Evolutionary conservation across 805 yeast genomes (phyloP).

Genomic region (Suhomyces sp.): DNA sequence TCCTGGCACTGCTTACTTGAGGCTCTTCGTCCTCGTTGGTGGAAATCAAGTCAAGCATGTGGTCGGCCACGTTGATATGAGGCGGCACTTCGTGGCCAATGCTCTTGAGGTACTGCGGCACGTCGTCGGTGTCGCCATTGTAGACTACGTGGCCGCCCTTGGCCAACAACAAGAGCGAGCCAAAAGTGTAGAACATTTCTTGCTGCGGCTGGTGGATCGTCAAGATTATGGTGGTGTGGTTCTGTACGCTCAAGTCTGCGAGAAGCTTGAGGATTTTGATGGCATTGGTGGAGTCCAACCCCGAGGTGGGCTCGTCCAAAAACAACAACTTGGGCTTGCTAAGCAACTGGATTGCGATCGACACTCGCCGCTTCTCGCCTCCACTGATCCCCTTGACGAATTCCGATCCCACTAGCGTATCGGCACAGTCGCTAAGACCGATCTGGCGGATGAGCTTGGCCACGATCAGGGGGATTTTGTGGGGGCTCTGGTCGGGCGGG

Average conservation of each 20-base stretch:
- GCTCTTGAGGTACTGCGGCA: slow-evolving; percentile 46
- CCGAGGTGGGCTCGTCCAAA: slow-evolving; percentile 88
- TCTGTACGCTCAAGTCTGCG: slow-evolving; percentile 50
- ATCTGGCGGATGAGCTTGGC: slow-evolving; percentile 58
- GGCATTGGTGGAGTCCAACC: slow-evolving; percentile 79
- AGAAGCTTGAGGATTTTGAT: slow-evolving; percentile 61
- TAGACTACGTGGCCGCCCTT: slow-evolving; percentile 71
- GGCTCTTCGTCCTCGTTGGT: slow-evolving; percentile 26
- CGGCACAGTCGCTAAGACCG: slow-evolving; percentile 74
- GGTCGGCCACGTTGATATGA: slow-evolving; percentile 70
- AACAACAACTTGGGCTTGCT: slow-evolving; percentile 69
- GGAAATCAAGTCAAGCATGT: slow-evolving; percentile 66
- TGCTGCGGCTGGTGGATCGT: slow-evolving; percentile 86
- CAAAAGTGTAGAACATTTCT: slow-evolving; percentile 62
- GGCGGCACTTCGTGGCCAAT: slow-evolving; percentile 58
- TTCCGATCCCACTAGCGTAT: slow-evolving; percentile 51
- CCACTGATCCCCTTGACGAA: slow-evolving; percentile 41
- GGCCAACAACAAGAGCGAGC: slow-evolving; percentile 67
- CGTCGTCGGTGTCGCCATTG: slow-evolving; percentile 50
- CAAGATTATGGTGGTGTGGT: slow-evolving; percentile 62
- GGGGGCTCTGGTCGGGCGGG: slow-evolving; percentile 43
- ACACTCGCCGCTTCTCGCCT: slow-evolving; percentile 73
- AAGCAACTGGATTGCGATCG: slow-evolving; percentile 75
- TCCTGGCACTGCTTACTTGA: slow-evolving; percentile 19
- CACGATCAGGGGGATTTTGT: slow-evolving; percentile 46